Percentiles rank a stretch among this genome's conserved stretches.
Evolutionary conservation across 2,329 filamentous ascomycete genomes (phyloP).

Genomic region (Thelonectria blattea): DNA sequence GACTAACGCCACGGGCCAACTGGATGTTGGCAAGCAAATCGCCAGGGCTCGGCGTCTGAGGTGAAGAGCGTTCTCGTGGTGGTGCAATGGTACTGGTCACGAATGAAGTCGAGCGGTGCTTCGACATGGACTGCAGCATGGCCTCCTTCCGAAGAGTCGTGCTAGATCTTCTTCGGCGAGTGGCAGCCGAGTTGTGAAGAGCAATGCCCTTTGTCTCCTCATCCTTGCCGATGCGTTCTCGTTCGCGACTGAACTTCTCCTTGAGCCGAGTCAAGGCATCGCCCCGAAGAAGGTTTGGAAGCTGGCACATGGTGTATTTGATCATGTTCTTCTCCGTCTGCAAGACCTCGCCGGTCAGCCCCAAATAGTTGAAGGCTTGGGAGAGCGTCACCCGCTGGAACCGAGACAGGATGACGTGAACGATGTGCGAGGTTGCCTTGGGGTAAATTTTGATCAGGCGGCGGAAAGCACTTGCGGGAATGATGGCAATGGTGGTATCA

Average conservation of each 20-base stretch:
- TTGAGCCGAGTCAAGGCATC: slow-evolving; percentile 84
- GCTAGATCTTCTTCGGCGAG: slow-evolving; percentile 73
- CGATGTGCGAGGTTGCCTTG: slow-evolving; percentile 94
- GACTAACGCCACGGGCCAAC: slow-evolving; percentile 65
- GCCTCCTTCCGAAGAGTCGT: slow-evolving; percentile 81
- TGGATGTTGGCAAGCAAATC: slow-evolving; percentile 84
- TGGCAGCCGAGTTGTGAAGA: slow-evolving; percentile 77
- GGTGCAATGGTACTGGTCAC: slow-evolving; percentile 49
- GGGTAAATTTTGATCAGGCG: slow-evolving; percentile 93
- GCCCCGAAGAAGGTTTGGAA: slow-evolving; percentile 89
- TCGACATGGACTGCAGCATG: slow-evolving; percentile 69
- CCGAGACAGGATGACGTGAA: slow-evolving; percentile 94
- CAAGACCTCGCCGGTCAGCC: slow-evolving; percentile 87
- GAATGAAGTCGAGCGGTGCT: slow-evolving; percentile 52
- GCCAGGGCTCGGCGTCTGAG: slow-evolving; percentile 68
- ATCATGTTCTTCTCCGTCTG: slow-evolving; percentile 94
- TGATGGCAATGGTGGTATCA: slow-evolving; percentile 97
- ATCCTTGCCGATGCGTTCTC: slow-evolving; percentile 79
- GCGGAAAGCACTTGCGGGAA: slow-evolving; percentile 93
- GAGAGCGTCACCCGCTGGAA: slow-evolving; percentile 94
- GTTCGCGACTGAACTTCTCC: slow-evolving; percentile 87
- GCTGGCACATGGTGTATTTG: slow-evolving; percentile 86
- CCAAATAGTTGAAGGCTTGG: slow-evolving; percentile 93
- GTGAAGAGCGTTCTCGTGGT: slow-evolving; percentile 49
- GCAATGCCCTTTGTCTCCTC: slow-evolving; percentile 90